These are phyloP conservation scores for Lichenothelia convexa DNA, from an alignment of 495 filamentous ascomycete genomes.

Conservation along the genomic window DNA sequence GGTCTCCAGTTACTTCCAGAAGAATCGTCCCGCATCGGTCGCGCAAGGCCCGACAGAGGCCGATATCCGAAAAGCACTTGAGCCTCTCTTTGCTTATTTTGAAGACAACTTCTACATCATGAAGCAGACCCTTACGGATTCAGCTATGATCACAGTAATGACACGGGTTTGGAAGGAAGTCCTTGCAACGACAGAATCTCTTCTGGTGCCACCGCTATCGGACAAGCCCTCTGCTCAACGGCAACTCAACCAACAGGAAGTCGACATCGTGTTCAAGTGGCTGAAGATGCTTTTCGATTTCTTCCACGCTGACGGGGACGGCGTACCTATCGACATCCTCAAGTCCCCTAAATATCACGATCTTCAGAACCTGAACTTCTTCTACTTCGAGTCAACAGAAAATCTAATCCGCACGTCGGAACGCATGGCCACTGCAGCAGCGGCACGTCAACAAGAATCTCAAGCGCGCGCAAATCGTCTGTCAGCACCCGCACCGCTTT, in stretches of 20 bases:
- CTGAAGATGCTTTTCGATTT: conserved; percentile 79
- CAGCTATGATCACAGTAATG: conserved; percentile 96
- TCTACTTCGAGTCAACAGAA: conserved; percentile 89
- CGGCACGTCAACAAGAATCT: conserved; percentile 53
- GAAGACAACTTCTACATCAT: conserved; percentile 98
- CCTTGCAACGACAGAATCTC: conserved; percentile 68
- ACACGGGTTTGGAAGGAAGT: conserved; percentile 97
- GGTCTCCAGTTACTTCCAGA: conserved; percentile 62
- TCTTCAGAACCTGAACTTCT: conserved; percentile 87
- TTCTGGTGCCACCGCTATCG: conserved; percentile 85
- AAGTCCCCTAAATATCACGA: conserved; percentile 98
- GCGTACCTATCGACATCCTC: conserved; percentile 76
- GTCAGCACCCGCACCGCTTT: conserved; percentile 48
- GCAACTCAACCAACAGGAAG: conserved; percentile 70
- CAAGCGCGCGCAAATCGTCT: conserved; percentile 40
- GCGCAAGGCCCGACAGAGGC: conserved; percentile 39
- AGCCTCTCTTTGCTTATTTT: conserved; percentile 88
- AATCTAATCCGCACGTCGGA: conserved; percentile 84
- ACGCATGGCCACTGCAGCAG: conserved; percentile 79
- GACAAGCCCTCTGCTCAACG: conserved; percentile 87
- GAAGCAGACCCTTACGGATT: conserved; percentile 82
- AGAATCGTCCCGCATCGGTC: conserved; percentile 35
- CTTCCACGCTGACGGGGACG: conserved; percentile 87
- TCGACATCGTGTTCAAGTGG: conserved; percentile 93
- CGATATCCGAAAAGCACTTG: conserved; percentile 65